Conservation (phyloP, 257 asterid genomes). For the Solanum dulcamara region DNA sequence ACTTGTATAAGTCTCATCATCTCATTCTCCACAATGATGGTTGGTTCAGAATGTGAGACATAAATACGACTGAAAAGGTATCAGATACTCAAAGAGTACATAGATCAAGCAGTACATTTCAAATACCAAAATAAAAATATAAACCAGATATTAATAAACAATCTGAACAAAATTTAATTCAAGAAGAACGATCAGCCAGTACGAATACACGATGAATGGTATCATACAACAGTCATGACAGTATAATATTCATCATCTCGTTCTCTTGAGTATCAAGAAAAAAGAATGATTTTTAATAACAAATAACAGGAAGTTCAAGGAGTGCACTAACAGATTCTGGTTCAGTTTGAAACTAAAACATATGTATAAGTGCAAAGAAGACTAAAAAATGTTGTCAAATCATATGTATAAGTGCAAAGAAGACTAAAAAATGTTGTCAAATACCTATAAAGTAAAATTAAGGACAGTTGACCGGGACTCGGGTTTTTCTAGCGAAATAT, state of each 20-base stretch:
- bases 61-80: neutral
- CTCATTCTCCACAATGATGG: slow-evolving; percentile 4
- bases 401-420: neutral
- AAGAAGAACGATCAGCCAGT: slow-evolving; percentile 1
- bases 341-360: neutral
- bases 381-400: neutral
- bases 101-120: neutral
- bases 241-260: neutral
- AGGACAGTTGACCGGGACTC: neutral
- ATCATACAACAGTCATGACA: slow-evolving; percentile 15
- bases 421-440: neutral
- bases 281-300: neutral
- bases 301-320: neutral
- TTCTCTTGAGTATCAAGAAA: neutral
- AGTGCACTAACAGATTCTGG: neutral
- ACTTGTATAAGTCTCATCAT: neutral
- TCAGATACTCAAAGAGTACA: neutral
- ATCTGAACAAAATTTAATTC: neutral
- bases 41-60: neutral
- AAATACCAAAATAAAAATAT: neutral
- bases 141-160: neutral
- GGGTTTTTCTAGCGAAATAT: neutral
- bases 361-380: neutral
- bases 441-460: neutral
- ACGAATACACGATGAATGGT: neutral